These are phyloP conservation scores for Thelonectria olida DNA, from an alignment of 2,329 filamentous ascomycete genomes.

Conservation along the genomic window DNA sequence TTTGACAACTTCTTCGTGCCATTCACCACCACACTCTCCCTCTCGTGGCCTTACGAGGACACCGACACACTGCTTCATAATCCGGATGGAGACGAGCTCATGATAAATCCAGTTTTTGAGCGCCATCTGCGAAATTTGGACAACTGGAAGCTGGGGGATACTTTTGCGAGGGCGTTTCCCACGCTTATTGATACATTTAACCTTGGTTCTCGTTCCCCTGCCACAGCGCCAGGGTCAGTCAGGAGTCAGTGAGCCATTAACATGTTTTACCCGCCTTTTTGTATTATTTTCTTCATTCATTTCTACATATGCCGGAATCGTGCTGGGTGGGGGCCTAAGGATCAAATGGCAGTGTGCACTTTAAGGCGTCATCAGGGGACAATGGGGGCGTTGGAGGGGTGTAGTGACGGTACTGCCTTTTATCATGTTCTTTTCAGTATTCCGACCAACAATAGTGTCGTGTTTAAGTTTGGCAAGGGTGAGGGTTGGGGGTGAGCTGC, in stretches of 20 bases:
- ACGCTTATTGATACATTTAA: constrained; percentile 44
- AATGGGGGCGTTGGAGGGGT: constrained; percentile 8
- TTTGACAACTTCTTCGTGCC: constrained; percentile 88
- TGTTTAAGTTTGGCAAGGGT: no score
- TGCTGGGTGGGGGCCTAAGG: neutral
- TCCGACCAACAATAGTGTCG: no score
- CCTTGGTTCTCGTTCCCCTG: constrained; percentile 31
- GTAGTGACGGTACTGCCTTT: no score
- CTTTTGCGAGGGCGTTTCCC: constrained; percentile 74
- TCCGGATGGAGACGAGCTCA: constrained; percentile 68
- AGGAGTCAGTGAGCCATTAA: constrained; percentile 23
- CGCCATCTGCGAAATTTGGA: constrained; percentile 76
- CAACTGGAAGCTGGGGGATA: constrained; percentile 83
- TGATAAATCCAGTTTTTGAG: constrained; percentile 90
- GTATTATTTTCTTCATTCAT: neutral
- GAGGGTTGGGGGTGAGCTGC: no score
- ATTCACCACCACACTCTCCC: constrained; percentile 76
- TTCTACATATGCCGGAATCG: neutral
- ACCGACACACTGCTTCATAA: constrained; percentile 73
- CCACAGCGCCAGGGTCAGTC: constrained; percentile 24
- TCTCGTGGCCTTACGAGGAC: constrained; percentile 88
- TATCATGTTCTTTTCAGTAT: no score
- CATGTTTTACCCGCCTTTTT: neutral
- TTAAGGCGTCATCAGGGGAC: constrained; percentile 7
- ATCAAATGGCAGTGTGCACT: neutral